Evolutionary conservation across 2,329 filamentous ascomycete genomes (phyloP), one percentile per base, ranked within the genome.

Genomic region (Myriosclerotinia scirpicola): DNA sequence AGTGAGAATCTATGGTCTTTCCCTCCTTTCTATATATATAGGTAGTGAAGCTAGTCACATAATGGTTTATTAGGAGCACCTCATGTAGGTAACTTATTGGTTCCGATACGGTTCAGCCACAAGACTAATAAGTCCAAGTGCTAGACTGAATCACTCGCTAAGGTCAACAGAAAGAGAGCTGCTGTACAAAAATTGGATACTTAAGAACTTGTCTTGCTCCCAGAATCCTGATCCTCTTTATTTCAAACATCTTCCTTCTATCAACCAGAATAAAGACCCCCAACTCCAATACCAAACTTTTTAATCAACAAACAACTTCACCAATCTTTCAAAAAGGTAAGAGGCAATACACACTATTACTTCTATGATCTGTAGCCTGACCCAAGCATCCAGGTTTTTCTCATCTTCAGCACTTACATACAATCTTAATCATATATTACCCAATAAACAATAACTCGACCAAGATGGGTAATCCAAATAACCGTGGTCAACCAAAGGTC

Each of bases 1-100:
- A 36, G 15, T 11, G n/a, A 34, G 7, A n/a, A 17, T 17, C 5
- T 17, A 9, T 0, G 30, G 14, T 15, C 0, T 48, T 58, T 17
- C 5, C 38, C 7, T 44, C 22, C 15, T 12, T 30, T 48, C 4
- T 22, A 6, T 15, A 2, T 3, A 11, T 12, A 0, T 36, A 38
- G 11, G 5, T 15, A 38, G 7, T 22, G 7, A 60, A 17, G 1
- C 2, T 48, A 14, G 30, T 38, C 20, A 60, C 26, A 48, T 3
- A 11, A 2, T 17, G 4, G 12, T 14, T 2, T 48, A 36, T 1
- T 6, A 3, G 1, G 1, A 4, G 6, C 14, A 17, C 1, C 30
- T 26, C 9, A 14, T 3, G 8, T 17, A n/a, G n/a, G n/a, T n/a
- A 7, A n/a, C 2, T 9, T 9, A 20, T 34, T 4, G 9, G 55